Base-by-base conservation (phyloP, 352 stramenopile genomes). In the Chrysophaeum taylorii region DNA sequence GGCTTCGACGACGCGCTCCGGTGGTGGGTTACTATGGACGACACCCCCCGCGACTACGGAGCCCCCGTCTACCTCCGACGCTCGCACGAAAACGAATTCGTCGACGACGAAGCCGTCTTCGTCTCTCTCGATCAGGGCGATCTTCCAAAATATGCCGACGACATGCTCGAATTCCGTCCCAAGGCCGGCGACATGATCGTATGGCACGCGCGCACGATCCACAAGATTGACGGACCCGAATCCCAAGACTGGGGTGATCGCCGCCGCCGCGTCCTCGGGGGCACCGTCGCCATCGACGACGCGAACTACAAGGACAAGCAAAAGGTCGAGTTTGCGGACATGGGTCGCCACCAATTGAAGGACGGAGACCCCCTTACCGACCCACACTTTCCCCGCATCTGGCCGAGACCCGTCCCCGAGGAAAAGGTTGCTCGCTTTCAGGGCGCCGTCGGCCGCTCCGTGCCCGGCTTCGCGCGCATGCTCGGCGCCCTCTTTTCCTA, bases 11-110 rank as follows among this genome's bases (percentile, higher is more conserved):
- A 89, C 64, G 79, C 80, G 4, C 79, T 87, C 71, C 76, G 82
- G 25, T 88, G 86, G 53, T 87, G 81, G 81, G 85, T 87, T 66
- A 87, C 82, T 0, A 89, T 89, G 83, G 83, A 89, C 71, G 82
- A 87, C 69, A 87, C 83, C 50, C 83, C 83, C 1, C 77, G 78
- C 18, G 80, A 85, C 4, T 87, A 89, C 66, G 83, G 83, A 53
- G 82, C 83, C 37, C 83, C 83, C 18, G 83, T 89, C 0, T 89
- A 89, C 72, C 76, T 89, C 0, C 82, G 82, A 53, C 76, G 77
- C 36, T 86, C 79, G 9, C 83, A 89, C 75, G 45, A 57, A 0
- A 89, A 89, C 73, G 73, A 38, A 35, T 75, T 74, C 0, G 79
- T 89, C 15, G 73, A 82, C 61, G 76, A 83, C 52, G 64, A 81